Evolutionary conservation across 1,139 yeast species (phyloP).

Genomic region (Hemisphaericaspora xylofermentans): DNA sequence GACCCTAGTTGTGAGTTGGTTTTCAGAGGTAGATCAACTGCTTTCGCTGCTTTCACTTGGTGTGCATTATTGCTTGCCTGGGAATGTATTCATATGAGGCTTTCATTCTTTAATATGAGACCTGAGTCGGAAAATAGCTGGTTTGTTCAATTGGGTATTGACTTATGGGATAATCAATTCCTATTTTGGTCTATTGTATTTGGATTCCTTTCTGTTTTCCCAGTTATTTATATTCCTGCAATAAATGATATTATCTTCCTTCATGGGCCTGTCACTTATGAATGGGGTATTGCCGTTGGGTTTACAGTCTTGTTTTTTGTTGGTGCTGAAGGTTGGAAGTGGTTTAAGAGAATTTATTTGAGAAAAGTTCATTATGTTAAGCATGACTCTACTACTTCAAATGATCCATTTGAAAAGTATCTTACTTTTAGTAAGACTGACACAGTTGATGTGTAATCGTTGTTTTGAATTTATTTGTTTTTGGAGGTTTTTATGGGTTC

Average conservation of each 20-base stretch:
- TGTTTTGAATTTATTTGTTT: background rate
- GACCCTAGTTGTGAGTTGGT: slow-evolving; percentile 55
- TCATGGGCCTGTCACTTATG: slow-evolving; percentile 73
- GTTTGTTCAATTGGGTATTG: slow-evolving; percentile 56
- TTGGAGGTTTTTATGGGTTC: slow-evolving; percentile 5
- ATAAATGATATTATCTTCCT: slow-evolving; percentile 76
- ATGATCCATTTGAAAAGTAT: slow-evolving; percentile 67
- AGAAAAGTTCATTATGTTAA: slow-evolving; percentile 36
- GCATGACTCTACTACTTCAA: slow-evolving; percentile 61
- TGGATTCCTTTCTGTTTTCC: slow-evolving; percentile 75
- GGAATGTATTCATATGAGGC: slow-evolving; percentile 80
- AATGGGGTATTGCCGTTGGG: slow-evolving; percentile 80
- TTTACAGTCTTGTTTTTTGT: slow-evolving; percentile 58
- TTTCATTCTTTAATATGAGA: slow-evolving; percentile 74
- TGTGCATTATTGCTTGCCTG: slow-evolving; percentile 82
- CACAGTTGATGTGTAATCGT: slow-evolving; percentile 27
- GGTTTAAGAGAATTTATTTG: slow-evolving; percentile 57
- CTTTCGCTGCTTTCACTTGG: slow-evolving; percentile 90
- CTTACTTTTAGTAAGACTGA: slow-evolving; percentile 54
- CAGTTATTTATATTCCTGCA: slow-evolving; percentile 85
- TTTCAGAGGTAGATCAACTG: slow-evolving; percentile 75
- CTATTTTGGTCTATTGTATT: slow-evolving; percentile 80
- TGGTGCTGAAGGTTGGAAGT: slow-evolving; percentile 70
- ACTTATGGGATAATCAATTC: slow-evolving; percentile 74
- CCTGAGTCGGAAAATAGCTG: slow-evolving; percentile 63